Evolutionary conservation across 768 basidiomycete species (phyloP).

Genomic region (Rossbeevera mucosa): DNA sequence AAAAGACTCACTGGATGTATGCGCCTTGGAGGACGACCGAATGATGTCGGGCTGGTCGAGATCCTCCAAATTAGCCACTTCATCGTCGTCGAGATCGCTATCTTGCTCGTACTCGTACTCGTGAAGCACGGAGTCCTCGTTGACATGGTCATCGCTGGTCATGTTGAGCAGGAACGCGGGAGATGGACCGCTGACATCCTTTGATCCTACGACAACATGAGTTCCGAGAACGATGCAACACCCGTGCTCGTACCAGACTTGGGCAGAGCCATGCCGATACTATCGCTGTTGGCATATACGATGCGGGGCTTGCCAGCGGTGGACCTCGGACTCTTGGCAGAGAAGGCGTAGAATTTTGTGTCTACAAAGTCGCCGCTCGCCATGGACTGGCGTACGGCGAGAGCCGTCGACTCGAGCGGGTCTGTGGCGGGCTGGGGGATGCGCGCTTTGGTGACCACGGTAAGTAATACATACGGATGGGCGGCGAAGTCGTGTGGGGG

Average conservation of each 20-base stretch:
- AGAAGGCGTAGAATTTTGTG: constrained; percentile 29
- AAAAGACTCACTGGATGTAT: constrained; percentile 6
- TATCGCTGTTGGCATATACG: constrained; percentile 22
- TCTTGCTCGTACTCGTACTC: constrained; percentile 27
- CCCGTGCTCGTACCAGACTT: constrained; percentile 12
- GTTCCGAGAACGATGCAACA: not conserved
- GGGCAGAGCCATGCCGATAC: constrained; percentile 16
- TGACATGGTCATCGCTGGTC: constrained; percentile 20
- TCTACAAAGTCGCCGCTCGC: constrained; percentile 23
- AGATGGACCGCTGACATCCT: constrained; percentile 1
- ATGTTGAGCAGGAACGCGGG: constrained; percentile 19
- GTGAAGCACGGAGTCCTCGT: constrained; percentile 19
- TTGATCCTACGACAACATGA: constrained; percentile 7
- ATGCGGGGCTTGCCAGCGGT: constrained; percentile 20
- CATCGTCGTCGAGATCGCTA: constrained; percentile 30
- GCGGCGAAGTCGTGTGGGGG: constrained; percentile 3
- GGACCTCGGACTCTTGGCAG: constrained; percentile 9
- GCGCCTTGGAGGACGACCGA: constrained; percentile 4
- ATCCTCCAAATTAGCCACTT: not conserved
- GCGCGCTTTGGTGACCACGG: constrained; percentile 15
- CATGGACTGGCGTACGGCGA: constrained; percentile 24
- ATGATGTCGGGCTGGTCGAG: too few species aligned
- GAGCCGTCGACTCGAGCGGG: constrained; percentile 15
- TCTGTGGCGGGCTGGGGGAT: constrained; percentile 5
- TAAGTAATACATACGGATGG: constrained; percentile 22